Base-by-base conservation (phyloP, 345 rosid genomes). In the Populus euphratica region DNA sequence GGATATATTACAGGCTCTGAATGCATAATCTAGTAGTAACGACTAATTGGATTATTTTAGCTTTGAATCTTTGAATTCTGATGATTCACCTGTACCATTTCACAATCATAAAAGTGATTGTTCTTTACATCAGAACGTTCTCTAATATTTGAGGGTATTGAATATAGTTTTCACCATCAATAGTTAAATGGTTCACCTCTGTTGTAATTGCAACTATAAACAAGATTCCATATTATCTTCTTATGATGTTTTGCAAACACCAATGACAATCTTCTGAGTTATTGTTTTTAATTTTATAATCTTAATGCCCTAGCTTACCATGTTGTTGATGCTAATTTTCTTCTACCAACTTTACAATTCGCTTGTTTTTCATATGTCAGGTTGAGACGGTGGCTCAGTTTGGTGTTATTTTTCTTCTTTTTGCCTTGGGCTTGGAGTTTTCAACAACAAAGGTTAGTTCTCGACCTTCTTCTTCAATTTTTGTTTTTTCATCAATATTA, bases 361-460 rank as follows among this genome's bases (percentile, higher is more conserved):
- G 47, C 68, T 62, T 23, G 23, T 61, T 77, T 35, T 50, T 70
- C 70, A 61, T 73, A 73, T 78, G 73, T 9, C 81, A 94, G 97
- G 97, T 95, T 68, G 99, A 93, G 89, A 95, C 99, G 14, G 98
- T 91, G 81, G 99, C 99, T 80, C 99, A 95, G 78, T 95, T 95
- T 85, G 98, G 98, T 83, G 98, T 94, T 70, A 90, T 94, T 81
- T 93, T 94, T 86, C 97, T 94, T 70, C 95, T 94, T 84, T 94
- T 94, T 85, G 98, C 97, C 27, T 81, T 93, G 78, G 97, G 98
- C 73, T 83, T 94, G 80, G 97, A 94, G 84, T 94, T 94, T 81
- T 93, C 98, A 10, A 83, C 91, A 20, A 72, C 94, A 56, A 94
- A 93, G 90, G 98, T 93, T 52, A 56, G 78, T 79, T 82, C 5